Base-by-base conservation (phyloP, 2,329 filamentous ascomycete genomes). In the Penicillium freii region DNA sequence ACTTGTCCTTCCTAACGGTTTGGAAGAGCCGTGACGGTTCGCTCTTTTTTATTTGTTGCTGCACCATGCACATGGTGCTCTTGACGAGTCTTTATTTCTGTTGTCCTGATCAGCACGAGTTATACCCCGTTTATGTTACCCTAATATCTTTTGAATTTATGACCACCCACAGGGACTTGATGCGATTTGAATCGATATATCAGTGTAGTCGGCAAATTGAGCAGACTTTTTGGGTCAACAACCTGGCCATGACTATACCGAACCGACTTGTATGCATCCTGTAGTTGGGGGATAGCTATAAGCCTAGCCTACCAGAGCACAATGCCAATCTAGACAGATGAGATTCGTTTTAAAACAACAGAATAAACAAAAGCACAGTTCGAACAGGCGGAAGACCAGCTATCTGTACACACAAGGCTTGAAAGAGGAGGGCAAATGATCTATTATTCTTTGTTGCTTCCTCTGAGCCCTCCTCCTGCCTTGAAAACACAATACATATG, bases 401-500 rank as follows among this genome's bases (percentile, higher is more conserved):
- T 75, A 75, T 74, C 72, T 75, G 73, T 75, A 75, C 73, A 75
- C 72, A 69, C 70, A 71, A 70, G 65, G 64, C 64, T 61, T 61
- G 60, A 67, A 63, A 64, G 60, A 59, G 60, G 56, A 54, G 42
- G 61, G 56, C 42, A 44, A 57, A 40, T 48, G 44, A 47, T 66
- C 65, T 67, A 66, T 66, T 63, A 66, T 60, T 62, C 56, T 62
- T 60, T 58, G 58, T 48, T 60, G 53, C 63, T 62, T 49, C 58
- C 55, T 57, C 53, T 49, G 51, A 50, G 62, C 61, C 61, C 62
- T 63, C 57, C 61, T 60, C 62, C 59, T 61, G 51, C 59, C 62
- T 58, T 57, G 56, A 61, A 61, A 67, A 64, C 65, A 63, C 65
- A 66, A 63, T 67, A 44, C 42, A 44, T 44, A 68, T 67, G 65